Evolutionary conservation across 768 basidiomycete genomes (phyloP).

Genomic region (Tulasnella sp.): DNA sequence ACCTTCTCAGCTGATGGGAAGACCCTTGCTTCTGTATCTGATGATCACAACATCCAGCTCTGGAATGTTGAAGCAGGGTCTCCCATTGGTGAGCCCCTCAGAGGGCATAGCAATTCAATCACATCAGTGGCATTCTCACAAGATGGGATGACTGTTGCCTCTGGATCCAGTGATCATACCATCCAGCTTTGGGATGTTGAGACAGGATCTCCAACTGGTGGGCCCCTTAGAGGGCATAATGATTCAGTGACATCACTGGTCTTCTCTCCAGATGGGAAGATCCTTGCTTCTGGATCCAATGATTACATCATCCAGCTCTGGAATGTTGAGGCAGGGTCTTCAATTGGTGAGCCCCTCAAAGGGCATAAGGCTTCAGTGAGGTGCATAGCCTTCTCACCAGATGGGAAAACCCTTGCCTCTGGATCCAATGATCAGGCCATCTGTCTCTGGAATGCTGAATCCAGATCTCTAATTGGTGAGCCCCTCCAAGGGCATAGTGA

Average conservation of each 20-base stretch:
- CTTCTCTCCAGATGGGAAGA: background rate
- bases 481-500: no score
- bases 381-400: conserved; percentile 17
- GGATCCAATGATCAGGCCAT: conserved; percentile 13
- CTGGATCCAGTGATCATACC: conserved; percentile 11
- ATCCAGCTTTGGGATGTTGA: background rate
- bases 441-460: background rate
- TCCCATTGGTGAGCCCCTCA: background rate
- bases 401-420: conserved; percentile 8
- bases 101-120: background rate
- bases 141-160: background rate
- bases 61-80: background rate
- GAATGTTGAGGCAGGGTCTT: background rate
- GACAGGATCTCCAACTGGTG: background rate
- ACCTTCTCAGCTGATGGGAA: conserved; percentile 13
- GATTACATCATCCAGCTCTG: conserved; percentile 6
- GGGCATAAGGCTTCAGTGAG: background rate
- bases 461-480: no score
- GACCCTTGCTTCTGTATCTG: background rate
- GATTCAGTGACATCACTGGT: background rate
- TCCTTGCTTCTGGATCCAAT: background rate
- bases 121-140: conserved; percentile 7
- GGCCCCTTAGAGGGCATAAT: background rate
- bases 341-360: background rate
- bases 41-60: background rate